phyloP scores from a whole-genome alignment of 306 rosid genomes.

The Oemleria cerasiformis region DNA sequence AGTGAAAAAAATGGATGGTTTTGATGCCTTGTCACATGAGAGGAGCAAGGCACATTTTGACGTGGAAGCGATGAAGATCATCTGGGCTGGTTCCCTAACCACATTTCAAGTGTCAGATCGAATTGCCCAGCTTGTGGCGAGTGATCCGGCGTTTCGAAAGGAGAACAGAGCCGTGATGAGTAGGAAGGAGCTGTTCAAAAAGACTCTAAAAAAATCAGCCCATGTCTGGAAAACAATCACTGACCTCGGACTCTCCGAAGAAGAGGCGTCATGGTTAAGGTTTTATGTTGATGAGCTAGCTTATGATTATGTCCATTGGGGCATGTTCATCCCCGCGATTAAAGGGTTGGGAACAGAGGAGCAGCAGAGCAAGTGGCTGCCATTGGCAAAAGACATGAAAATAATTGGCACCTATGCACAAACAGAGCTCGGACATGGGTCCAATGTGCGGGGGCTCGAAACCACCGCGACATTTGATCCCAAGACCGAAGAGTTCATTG shows the following conservation, averaged over 20 bases:
- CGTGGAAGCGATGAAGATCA: conserved; percentile 72
- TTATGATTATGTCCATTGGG: conserved; percentile 93
- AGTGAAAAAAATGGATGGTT: conserved; percentile 32
- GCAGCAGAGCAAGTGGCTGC: conserved; percentile 82
- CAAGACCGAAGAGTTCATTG: conserved; percentile 67
- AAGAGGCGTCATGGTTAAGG: conserved; percentile 55
- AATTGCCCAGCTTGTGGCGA: conserved; percentile 72
- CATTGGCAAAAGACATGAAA: conserved; percentile 75
- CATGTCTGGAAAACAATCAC: conserved; percentile 78
- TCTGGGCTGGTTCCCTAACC: conserved; percentile 84
- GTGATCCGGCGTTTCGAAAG: conserved; percentile 80
- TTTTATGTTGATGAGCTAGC: conserved; percentile 69
- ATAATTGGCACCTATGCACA: conserved; percentile 95
- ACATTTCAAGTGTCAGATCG: conserved; percentile 59
- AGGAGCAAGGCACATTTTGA: conserved; percentile 69
- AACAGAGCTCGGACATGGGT: conserved; percentile 97
- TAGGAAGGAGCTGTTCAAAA: conserved; percentile 76
- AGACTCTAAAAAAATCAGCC: conserved; percentile 67
- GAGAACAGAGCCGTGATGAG: conserved; percentile 48
- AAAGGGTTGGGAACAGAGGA: conserved; percentile 84
- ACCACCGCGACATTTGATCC: conserved; percentile 88
- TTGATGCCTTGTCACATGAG: conserved; percentile 68
- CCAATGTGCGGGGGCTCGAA: conserved; percentile 91
- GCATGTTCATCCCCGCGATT: conserved; percentile 85
- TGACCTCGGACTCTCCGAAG: no score